phyloP scores from a whole-genome alignment of 306 rosid species.

The Phaseolus lunatus region DNA sequence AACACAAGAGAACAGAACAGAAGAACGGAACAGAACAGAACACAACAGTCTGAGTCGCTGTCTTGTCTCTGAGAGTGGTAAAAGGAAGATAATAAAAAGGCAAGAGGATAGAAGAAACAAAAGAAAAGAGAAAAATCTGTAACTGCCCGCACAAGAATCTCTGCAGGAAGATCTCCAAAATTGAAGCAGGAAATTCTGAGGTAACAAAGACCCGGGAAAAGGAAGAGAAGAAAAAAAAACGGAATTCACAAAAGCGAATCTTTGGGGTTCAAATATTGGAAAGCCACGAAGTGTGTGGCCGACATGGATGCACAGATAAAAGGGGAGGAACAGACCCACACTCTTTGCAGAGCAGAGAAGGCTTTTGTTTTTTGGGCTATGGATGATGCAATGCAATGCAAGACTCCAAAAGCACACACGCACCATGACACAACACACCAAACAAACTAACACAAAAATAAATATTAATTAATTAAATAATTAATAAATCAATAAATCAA shows the following conservation, averaged over 20 bases:
- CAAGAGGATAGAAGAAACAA: neutral
- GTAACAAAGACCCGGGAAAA: neutral
- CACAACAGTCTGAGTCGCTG: slow-evolving; percentile 34
- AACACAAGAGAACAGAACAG: neutral
- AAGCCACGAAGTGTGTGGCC: slow-evolving; percentile 40
- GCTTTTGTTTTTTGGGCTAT: slow-evolving; percentile 36
- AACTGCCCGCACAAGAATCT: slow-evolving; percentile 44
- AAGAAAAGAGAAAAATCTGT: slow-evolving; percentile 16
- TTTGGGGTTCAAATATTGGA: slow-evolving; percentile 45
- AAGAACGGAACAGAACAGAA: neutral
- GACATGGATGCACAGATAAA: slow-evolving; percentile 54
- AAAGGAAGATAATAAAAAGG: neutral
- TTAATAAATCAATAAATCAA: no score
- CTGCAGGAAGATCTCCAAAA: slow-evolving; percentile 44
- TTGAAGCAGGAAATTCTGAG: slow-evolving; percentile 5
- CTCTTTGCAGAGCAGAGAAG: slow-evolving; percentile 41
- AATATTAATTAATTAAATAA: no score
- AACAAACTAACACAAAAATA: slow-evolving; percentile 34
- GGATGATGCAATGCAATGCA: slow-evolving; percentile 54
- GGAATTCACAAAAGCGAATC: slow-evolving; percentile 24
- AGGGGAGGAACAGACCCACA: slow-evolving; percentile 40
- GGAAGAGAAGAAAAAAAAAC: neutral
- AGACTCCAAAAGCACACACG: slow-evolving; percentile 57
- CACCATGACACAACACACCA: slow-evolving; percentile 36
- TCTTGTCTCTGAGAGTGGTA: slow-evolving; percentile 33